phyloP scores from a whole-genome alignment of 331 rosid species.

The Telfairia occidentalis region DNA sequence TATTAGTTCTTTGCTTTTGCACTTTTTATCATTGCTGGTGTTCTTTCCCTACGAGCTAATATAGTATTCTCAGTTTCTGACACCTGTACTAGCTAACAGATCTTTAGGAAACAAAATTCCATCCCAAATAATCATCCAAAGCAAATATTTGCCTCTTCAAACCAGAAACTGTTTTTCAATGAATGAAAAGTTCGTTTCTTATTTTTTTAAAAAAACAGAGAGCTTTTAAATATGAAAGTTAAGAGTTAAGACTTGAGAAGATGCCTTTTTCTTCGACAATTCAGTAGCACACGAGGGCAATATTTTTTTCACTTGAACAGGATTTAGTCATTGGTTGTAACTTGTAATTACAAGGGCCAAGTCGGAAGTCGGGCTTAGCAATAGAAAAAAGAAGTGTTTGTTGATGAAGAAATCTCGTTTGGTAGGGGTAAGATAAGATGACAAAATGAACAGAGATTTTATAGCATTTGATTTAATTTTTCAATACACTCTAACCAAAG shows the following conservation, averaged over 20 bases:
- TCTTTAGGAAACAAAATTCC: not conserved
- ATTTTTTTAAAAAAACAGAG: too few relatives aligned
- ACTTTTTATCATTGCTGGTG: not conserved
- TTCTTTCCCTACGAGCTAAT: not conserved
- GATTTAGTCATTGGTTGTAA: not conserved
- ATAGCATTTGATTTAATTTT: not conserved
- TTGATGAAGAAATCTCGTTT: not conserved
- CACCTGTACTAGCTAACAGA: not conserved
- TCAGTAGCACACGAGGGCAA: not conserved
- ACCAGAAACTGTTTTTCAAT: not conserved
- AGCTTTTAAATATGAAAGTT: not conserved
- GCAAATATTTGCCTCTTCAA: not conserved
- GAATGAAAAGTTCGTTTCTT: too few relatives aligned
- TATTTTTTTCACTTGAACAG: not conserved
- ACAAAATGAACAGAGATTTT: not conserved
- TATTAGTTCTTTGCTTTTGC: not conserved
- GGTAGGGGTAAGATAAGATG: not conserved
- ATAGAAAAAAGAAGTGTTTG: not conserved
- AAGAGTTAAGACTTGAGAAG: not conserved
- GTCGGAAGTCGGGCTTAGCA: not conserved
- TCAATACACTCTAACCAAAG: not conserved
- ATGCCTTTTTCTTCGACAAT: not conserved
- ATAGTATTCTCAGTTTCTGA: not conserved
- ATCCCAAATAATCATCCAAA: not conserved
- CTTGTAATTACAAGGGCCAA: not conserved